A percentile compares a stretch with the other conserved stretches of the same genome.
Conservation (phyloP, 306 rosid genomes). For the Coriaria nepalensis region DNA sequence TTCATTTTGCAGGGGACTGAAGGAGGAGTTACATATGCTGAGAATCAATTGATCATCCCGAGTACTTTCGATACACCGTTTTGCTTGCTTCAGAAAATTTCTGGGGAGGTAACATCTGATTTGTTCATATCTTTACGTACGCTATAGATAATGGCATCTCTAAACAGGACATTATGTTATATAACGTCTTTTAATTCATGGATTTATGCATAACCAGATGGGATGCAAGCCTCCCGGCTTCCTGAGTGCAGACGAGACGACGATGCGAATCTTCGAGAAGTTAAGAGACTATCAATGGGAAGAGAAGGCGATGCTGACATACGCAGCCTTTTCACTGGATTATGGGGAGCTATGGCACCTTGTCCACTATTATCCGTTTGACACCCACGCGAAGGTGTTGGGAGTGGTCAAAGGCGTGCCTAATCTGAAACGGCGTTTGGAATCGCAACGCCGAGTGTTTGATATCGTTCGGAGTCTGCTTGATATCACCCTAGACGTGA, state of each 20-base stretch:
- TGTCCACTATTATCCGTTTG: not conserved
- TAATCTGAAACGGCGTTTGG: not conserved
- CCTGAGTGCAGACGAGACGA: not conserved
- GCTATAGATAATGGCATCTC: no score
- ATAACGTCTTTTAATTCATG: not conserved
- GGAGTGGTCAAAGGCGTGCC: not conserved
- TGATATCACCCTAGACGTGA: not conserved
- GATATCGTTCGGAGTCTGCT: not conserved
- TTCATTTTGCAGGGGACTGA: slow-evolving; percentile 2
- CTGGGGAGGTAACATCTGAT: not conserved
- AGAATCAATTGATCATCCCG: not conserved
- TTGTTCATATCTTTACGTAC: not conserved
- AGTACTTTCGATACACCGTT: slow-evolving; percentile 1
- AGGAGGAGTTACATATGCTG: not conserved
- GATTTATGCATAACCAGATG: not conserved
- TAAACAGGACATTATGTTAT: no score
- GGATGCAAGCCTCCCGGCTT: slow-evolving; percentile 4
- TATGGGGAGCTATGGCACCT: slow-evolving; percentile 9
- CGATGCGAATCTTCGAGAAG: not conserved
- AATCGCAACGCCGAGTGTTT: slow-evolving; percentile 1
- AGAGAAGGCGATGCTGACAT: slow-evolving; percentile 4
- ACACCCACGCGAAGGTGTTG: slow-evolving; percentile 6
- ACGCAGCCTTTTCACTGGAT: slow-evolving; percentile 3
- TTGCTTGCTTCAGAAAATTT: slow-evolving; percentile 2
- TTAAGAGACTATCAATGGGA: slow-evolving; percentile 8